Base-by-base conservation (phyloP, 116 monocot species). In the Cymodocea nodosa region DNA sequence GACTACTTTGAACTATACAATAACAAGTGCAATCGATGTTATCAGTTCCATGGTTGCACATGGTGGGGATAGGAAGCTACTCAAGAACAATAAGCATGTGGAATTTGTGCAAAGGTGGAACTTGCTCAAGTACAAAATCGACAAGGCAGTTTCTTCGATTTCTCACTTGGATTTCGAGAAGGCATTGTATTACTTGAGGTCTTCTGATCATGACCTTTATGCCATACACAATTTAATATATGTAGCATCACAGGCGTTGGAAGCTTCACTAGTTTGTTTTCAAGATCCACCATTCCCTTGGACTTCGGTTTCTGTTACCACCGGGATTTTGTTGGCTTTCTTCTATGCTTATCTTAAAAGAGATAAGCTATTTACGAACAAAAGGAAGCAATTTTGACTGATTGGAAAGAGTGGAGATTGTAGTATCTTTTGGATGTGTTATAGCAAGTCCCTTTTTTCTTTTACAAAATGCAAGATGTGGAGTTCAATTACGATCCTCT, bases 31-130 rank as follows among this genome's bases (percentile, higher is more conserved):
- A 14, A 71, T 85, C 51, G 81, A 83, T 71, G 65, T 95, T 22
- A 57, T 83, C 64, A 79, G 78, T 37, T 84, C 87, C 0, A 78
- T 95, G 87, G 80, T 75, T 2, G 75, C 72, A 17, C 80, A 87
- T 81, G 95, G 95, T 19, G 95, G 90, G 8, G 85, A 94, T 30
- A 74, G 64, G 69, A 90, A 86, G 77, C 74, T 95, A 60, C 87
- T 90, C 25, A 71, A 72, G 35, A 68, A 72, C 20, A 51, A 51
- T 51, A 83, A 83, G 62, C 68, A 85, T 68, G 72, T 74, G 17
- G 90, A 90, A 63, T 95, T 85, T 78, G 79, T 81, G 19, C 90
- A 85, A 77, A 95, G 95, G 83, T 90, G 87, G 90, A 95, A 85
- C 71, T 59, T 87, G 71, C 62, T 90, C 66, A 90, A 76, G 60